A percentile compares a stretch with the other conserved stretches of the same genome.
Evolutionary conservation across 306 rosid species (phyloP).

Genomic region (Medicago arabica): DNA sequence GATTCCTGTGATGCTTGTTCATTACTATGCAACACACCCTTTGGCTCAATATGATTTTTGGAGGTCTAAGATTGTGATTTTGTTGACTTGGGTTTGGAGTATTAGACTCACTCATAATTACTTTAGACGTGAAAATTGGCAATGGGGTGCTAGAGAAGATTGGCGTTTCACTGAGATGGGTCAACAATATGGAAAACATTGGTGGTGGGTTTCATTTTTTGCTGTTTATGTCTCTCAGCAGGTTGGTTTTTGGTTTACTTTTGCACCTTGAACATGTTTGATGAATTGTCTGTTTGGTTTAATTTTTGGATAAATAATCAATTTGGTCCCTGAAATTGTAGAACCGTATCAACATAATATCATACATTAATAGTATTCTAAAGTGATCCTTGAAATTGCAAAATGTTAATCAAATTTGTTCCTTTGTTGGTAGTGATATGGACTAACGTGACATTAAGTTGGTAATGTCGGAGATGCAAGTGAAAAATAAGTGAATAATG

Average conservation of each 20-base stretch:
- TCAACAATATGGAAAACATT: constrained; percentile 65
- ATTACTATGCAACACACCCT: constrained; percentile 80
- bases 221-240: constrained; percentile 83
- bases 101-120: constrained; percentile 82
- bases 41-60: constrained; percentile 62
- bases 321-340: neutral
- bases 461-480: neutral
- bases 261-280: constrained; percentile 38
- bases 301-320: neutral
- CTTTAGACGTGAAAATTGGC: constrained; percentile 87
- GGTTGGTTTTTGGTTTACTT: constrained; percentile 47
- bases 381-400: neutral
- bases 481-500: neutral
- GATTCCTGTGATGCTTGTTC: constrained; percentile 84
- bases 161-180: constrained; percentile 93
- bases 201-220: constrained; percentile 97
- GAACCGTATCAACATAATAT: neutral
- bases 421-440: neutral
- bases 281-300: constrained; percentile 38
- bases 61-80: constrained; percentile 69
- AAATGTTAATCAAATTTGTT: neutral
- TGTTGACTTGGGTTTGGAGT: constrained; percentile 84
- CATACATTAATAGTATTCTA: neutral
- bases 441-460: neutral
- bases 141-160: constrained; percentile 91